Base-by-base conservation (phyloP, 768 basidiomycete genomes). In the Infundibulicybe gibba region DNA sequence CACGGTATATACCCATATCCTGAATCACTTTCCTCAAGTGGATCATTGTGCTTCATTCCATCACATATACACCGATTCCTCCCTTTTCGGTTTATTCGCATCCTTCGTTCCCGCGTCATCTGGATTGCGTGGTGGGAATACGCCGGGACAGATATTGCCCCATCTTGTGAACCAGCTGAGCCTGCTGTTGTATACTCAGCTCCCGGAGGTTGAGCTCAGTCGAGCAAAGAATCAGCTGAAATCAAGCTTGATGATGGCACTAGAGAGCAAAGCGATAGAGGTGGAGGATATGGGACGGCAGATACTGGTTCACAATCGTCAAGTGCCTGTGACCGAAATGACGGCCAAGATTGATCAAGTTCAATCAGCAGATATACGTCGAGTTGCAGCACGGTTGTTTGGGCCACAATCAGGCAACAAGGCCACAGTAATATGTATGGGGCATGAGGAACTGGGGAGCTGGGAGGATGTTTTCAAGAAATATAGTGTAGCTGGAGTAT, bases 1-100 rank as follows among this genome's bases (percentile, higher is more conserved):
- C 94, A 31, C 86, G 95, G 19, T 97, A 21, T 97, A 98, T 71
- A 95, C 93, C 9, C 85, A 93, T 61, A 92, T 98, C 58, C 83
- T 98, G 48, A 97, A 98, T 64, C 87, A 90, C 60, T 90, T 93
- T 71, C 81, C 92, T 43, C 85, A 90, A 59, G 80, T 98, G 58
- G 95, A 98, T 64, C 91, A 94, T 64, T 97, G 94, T 64, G 86
- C 90, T 8, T 87, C 91, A 15, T 97, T 97, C 85, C 94, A 98
- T 63, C 95, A 98, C 67, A 94, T 94, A 61, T 98, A 97, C 67
- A 83, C 84, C 47, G 94, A 97, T 63, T 90, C 91, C 0, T 92
- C 92, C 3, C 74, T 98, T 5, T 97, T 97, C 63, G 95, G 94
- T 2, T 74, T 98, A 32, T 87, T 89, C 57, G 92, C 91, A 1